These are phyloP conservation scores for Candida gorgasii DNA, from an alignment of 805 yeast species.

Conservation along the genomic window DNA sequence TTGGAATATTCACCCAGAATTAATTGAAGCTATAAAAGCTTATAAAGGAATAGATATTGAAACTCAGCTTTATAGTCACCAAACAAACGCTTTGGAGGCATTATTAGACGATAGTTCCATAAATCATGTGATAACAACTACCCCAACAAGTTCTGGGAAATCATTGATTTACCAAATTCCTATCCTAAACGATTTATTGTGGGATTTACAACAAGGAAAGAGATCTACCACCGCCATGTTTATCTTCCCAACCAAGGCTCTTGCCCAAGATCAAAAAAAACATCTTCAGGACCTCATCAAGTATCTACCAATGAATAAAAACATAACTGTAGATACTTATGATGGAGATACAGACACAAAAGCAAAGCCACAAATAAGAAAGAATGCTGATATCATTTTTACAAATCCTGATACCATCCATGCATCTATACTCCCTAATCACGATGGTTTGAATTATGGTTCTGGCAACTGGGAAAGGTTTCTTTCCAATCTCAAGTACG, in stretches of 20 bases:
- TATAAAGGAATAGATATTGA: conserved; percentile 46
- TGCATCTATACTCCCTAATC: conserved; percentile 77
- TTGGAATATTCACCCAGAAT: conserved; percentile 46
- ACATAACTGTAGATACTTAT: conserved; percentile 68
- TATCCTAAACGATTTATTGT: conserved; percentile 51
- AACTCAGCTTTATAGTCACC: conserved; percentile 70
- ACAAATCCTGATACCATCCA: conserved; percentile 96
- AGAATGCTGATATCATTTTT: conserved; percentile 74
- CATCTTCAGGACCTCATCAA: conserved; percentile 63
- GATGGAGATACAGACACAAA: conserved; percentile 88
- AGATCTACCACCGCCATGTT: conserved; percentile 66
- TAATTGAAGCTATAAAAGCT: conserved; percentile 48
- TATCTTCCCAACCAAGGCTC: conserved; percentile 94
- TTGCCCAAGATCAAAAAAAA: conserved; percentile 94
- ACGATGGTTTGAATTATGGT: conserved; percentile 25
- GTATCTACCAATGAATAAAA: conserved; percentile 44
- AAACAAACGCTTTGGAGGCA: conserved; percentile 70
- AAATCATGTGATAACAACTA: conserved; percentile 80
- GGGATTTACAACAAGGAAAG: conserved; percentile 38
- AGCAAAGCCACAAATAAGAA: conserved; percentile 54
- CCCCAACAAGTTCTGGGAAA: conserved; percentile 95
- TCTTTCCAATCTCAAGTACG: conserved; percentile 60
- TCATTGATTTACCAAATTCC: conserved; percentile 91
- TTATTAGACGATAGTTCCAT: conserved; percentile 32
- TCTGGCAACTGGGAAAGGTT: conserved; percentile 65